These are phyloP conservation scores for Aspergillus sp. DNA, from an alignment of 2,329 filamentous ascomycete species.

Conservation along the genomic window DNA sequence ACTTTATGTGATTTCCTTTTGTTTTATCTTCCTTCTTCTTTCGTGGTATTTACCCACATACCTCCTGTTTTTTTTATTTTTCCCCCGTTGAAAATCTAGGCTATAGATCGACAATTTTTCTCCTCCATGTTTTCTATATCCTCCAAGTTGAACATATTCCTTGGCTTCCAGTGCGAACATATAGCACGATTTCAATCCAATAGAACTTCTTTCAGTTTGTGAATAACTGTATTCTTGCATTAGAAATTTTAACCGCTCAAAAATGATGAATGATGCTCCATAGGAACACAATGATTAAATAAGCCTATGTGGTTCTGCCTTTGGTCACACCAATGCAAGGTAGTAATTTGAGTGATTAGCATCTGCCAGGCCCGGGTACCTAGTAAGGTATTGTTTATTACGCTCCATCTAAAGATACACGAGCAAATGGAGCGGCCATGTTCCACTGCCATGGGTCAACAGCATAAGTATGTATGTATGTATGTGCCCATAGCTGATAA, in stretches of 20 bases:
- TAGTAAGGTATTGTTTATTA: too few relatives aligned
- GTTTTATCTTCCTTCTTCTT: conserved; percentile 16
- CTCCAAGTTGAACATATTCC: conserved; percentile 1
- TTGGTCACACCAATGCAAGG: neutral
- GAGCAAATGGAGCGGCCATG: too few relatives aligned
- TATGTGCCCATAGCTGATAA: neutral
- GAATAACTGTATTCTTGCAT: too few relatives aligned
- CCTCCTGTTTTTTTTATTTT: conserved; percentile 1
- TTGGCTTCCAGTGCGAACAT: neutral
- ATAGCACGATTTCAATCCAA: neutral
- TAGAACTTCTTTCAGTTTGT: neutral
- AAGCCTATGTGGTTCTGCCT: too few relatives aligned
- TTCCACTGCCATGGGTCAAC: too few relatives aligned
- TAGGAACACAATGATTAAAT: too few relatives aligned
- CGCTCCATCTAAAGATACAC: too few relatives aligned
- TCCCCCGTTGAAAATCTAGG: conserved; percentile 4
- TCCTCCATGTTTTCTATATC: neutral
- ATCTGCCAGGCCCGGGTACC: too few relatives aligned
- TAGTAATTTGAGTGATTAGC: neutral
- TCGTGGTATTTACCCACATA: neutral
- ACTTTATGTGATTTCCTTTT: conserved; percentile 46
- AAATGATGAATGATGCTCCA: too few relatives aligned
- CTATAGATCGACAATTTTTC: conserved; percentile 1
- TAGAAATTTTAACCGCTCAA: neutral
- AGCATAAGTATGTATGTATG: neutral